phyloP scores from a whole-genome alignment of 1,139 yeast species.

The Insectozyma bohioensis region DNA sequence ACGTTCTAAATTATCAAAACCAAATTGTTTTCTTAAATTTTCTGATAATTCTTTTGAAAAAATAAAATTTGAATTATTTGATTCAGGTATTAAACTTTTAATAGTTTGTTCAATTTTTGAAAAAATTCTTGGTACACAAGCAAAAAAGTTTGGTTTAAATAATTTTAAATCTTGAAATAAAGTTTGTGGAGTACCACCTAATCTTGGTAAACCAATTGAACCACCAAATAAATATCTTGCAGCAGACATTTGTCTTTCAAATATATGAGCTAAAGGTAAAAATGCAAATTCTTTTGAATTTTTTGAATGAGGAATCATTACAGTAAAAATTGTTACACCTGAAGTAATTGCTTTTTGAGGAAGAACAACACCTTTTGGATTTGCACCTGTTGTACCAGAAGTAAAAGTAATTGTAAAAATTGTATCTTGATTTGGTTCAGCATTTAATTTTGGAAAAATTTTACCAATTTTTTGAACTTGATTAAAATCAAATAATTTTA shows the following conservation, averaged over 20 bases:
- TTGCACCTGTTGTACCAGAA: slow-evolving; percentile 43
- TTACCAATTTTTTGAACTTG: slow-evolving; percentile 32
- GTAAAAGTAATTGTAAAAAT: slow-evolving; percentile 42
- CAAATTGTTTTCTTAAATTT: slow-evolving; percentile 55
- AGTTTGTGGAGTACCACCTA: slow-evolving; percentile 42
- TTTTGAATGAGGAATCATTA: slow-evolving; percentile 14
- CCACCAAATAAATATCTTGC: slow-evolving; percentile 35
- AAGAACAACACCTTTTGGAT: slow-evolving; percentile 41
- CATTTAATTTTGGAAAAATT: slow-evolving; percentile 22
- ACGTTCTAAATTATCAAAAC: slow-evolving; percentile 49
- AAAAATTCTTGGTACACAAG: slow-evolving; percentile 66
- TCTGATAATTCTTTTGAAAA: slow-evolving; percentile 52
- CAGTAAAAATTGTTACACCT: slow-evolving; percentile 15
- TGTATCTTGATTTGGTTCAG: slow-evolving; percentile 30
- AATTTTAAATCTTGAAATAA: slow-evolving; percentile 57
- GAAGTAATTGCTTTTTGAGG: slow-evolving; percentile 31
- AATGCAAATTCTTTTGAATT: slow-evolving; percentile 23
- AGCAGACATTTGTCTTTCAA: slow-evolving; percentile 35
- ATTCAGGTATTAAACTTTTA: slow-evolving; percentile 37
- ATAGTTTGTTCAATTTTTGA: slow-evolving; percentile 59
- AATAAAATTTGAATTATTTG: slow-evolving; percentile 28
- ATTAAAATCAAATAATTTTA: slow-evolving; percentile 30
- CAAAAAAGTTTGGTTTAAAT: slow-evolving; percentile 52
- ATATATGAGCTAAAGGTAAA: slow-evolving; percentile 41
- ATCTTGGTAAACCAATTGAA: slow-evolving; percentile 44